Evolutionary conservation across 257 asterid genomes (phyloP), one percentile per base, ranked within the genome.

Genomic region (Asclepias syriaca): DNA sequence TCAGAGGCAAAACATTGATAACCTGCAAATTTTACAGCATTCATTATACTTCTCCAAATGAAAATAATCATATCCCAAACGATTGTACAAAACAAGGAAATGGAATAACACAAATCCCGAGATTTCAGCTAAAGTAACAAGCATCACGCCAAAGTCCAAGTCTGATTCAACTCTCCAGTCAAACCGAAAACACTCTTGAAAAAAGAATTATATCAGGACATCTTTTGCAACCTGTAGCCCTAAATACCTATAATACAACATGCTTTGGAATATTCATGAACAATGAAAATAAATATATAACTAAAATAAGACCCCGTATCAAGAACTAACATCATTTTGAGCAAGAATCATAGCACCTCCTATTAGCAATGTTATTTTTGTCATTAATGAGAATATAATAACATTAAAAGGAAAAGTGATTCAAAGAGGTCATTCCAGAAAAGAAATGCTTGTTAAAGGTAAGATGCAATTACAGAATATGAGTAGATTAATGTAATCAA

Each of bases 1-100:
- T 77, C 27, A 79, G 63, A 24, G 84, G 86, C 57, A 82, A 27
- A 43, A 82, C 68, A 40, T 72, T 82, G 40, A 61, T 45, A 72
- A 80, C 80, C 84, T 82, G 78, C 71, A 61, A 49, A 53, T 9
- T 50, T 50, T 24, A 49, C 58, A 45, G 34, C 11, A 4, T 15
- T 43, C 27, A 3, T 24, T 22, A 21, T 45, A 45, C n/a, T 45
- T 66, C 21, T 21, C 22, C 55, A 66, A 19, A 66, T 65, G 72
- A 37, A 54, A 29, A 29, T 29, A 29, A 29, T 29, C 16, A 48
- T 10, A 48, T 48, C 15, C 53, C 16, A 11, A 3, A 48, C 16
- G 63, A 22, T 57, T 58, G 65, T 16, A 11, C 0, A 6, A 55
- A 55, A 56, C 3, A 21, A 7, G 32, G 11, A 56, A 56, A 29